Evolutionary conservation across 768 basidiomycete species (phyloP), one percentile per base, ranked within the genome.

Genomic region (Phylloporus scabripes): DNA sequence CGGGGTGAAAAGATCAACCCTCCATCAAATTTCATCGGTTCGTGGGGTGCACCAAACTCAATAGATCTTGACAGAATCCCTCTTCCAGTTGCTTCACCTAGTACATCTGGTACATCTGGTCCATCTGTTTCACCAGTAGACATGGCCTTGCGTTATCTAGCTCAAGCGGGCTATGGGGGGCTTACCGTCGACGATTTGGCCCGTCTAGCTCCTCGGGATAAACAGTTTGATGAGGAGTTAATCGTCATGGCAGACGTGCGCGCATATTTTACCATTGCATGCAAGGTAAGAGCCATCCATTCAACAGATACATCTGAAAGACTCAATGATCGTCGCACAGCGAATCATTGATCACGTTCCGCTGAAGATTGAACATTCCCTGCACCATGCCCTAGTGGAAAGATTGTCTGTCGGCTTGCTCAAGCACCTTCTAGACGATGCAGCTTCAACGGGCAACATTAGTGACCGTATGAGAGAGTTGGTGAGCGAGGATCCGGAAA

Each of bases 321-420:
- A 8, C 39, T 48, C 8, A 31, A 33, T 15, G 17, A 39, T 24
- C 23, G 6, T 28, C 17, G 1, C 46, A 23, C 28, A 84, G 82
- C 75, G 80, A 9, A 67, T 80, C 54, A 72, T 80, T 31, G 83
- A 84, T 50, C 64, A 73, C 33, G 44, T 82, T 18, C 80, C 82
- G 1, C 59, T 75, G 8, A 68, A 65, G 37, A 79, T 80, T 31
- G 76, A 79, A 50, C 71, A 69, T 18, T 59, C 66, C 7, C 65
- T 81, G 26, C 69, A 78, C 39, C 68, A 72, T 32, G 60, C 65
- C 9, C 63, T 79, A 11, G 69, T 67, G 0, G 52, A 61, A 0
- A 60, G 50, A 17, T 53, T 79, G 34, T 70, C 71, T 8, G 50
- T 59, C 18, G 62, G 57, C 14, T 62, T 84, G 7, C 51, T 73